Evolutionary conservation across 2,329 filamentous ascomycete species (phyloP), one percentile per base, ranked within the genome.

Genomic region (Venturia oleaginea): DNA sequence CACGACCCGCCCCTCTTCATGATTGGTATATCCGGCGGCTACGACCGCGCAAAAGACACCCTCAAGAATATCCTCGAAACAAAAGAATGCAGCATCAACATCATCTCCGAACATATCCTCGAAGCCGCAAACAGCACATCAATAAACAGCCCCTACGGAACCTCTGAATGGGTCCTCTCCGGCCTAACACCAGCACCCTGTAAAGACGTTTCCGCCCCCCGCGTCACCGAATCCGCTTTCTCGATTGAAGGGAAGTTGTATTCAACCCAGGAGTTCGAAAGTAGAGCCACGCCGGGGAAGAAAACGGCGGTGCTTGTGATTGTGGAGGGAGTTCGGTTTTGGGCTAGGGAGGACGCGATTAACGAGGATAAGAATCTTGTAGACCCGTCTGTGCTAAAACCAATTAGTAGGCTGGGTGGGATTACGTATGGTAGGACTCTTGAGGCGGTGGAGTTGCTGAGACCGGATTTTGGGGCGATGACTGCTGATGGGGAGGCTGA

Each of bases 1-100:
- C 89, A 94, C 73, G 92, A 97, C 73, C 93, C 92, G 4, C 92
- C 92, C 0, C 79, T 95, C 54, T 95, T 97, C 75, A 83, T 85
- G 10, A 78, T 88, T 6, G 84, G 85, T 0, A 85, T 86, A 65
- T 78, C 81, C 0, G 84, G 83, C 1, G 81, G 82, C 1, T 77
- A 81, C 64, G 79, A 82, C 27, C 75, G 78, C 4, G 85, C 88
- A 24, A 97, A 96, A 76, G 92, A 97, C 75, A 87, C 88, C 43
- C 78, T 96, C 63, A 81, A 80, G 70, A 95, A 96, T 73, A 77
- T 97, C 65, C 71, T 82, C 10, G 88, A 88, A 43, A 86, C 83
- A 0, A 78, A 82, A 57, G 91, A 96, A 78, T 93, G 90, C 59
- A 22, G 42, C 30, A 87, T 97, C 78, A 96, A 94, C 77, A 90